These are phyloP conservation scores for Diplodia intermedia DNA, from an alignment of 2,329 filamentous ascomycete species.

Conservation along the genomic window DNA sequence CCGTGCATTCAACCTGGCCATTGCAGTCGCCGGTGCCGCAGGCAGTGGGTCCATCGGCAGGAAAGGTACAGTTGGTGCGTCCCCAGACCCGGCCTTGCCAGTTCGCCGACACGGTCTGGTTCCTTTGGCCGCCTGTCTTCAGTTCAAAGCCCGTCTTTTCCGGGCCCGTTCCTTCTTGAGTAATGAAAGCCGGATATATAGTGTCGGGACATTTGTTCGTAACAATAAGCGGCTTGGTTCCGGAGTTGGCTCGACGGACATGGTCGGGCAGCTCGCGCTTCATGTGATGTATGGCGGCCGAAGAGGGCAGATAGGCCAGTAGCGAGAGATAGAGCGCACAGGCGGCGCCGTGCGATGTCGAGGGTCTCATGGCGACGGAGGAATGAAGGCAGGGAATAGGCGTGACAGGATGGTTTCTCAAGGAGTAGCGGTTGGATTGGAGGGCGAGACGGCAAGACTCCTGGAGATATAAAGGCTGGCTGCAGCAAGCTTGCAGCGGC, in stretches of 20 bases:
- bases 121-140: conserved; percentile 61
- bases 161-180: conserved; percentile 74
- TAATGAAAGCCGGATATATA: conserved; percentile 78
- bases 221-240: conserved; percentile 64
- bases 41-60: conserved; percentile 58
- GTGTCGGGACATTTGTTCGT: conserved; percentile 74
- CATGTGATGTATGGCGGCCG: conserved; percentile 42
- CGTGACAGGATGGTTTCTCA: conserved; percentile 7
- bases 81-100: conserved; percentile 88
- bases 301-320: conserved; percentile 11
- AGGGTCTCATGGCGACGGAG: conserved; percentile 7
- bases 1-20: conserved; percentile 71
- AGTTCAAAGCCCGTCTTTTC: conserved; percentile 73
- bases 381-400: conserved; percentile 11
- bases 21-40: conserved; percentile 81
- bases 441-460: conserved; percentile 4
- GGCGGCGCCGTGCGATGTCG: conserved; percentile 4
- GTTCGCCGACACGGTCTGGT: conserved; percentile 70
- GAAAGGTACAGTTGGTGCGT: conserved; percentile 80
- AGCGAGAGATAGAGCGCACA: conserved; percentile 16
- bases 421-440: conserved; percentile 11
- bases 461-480: conserved; percentile 20
- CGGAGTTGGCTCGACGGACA: conserved; percentile 4
- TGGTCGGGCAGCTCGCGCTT: conserved; percentile 35
- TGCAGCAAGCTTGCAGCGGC: conserved; percentile 16